A percentile compares a stretch with the other conserved stretches of the same genome.
Conservation (phyloP, 139 green algal species). For the Pseudopediastrum boryanum region DNA sequence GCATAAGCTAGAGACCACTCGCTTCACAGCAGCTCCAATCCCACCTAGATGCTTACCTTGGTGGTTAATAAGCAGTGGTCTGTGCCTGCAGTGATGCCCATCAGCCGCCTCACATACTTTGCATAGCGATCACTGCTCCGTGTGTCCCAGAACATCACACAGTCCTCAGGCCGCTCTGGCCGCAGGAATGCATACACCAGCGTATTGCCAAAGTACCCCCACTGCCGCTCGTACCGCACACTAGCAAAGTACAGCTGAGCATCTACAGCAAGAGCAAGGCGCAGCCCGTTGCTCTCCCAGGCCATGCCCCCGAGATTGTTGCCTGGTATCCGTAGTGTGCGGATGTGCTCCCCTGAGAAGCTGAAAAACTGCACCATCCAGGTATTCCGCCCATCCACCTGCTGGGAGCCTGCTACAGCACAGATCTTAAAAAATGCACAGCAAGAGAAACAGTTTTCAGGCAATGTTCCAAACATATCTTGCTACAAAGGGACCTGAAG, state of each 20-base stretch:
- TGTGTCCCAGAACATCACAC: conserved; percentile 85
- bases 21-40: background rate
- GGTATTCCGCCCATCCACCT: conserved; percentile 41
- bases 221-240: conserved; percentile 64
- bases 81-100: conserved; percentile 54
- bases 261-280: conserved; percentile 76
- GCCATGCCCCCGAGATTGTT: conserved; percentile 44
- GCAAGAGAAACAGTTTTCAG: too few species aligned
- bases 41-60: conserved; percentile 40
- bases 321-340: conserved; percentile 71
- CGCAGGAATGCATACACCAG: conserved; percentile 79
- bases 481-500: too few species aligned
- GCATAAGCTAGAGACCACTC: too few species aligned
- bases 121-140: conserved; percentile 40
- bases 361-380: conserved; percentile 76
- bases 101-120: conserved; percentile 80
- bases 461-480: too few species aligned
- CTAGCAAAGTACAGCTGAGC: conserved; percentile 81
- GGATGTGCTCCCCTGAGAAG: conserved; percentile 69
- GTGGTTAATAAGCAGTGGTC: conserved; percentile 68
- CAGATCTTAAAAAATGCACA: too few species aligned
- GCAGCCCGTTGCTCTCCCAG: conserved; percentile 80
- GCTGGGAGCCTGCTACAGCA: too few species aligned
- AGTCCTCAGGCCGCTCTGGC: conserved; percentile 69
- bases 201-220: conserved; percentile 81